phyloP scores from a whole-genome alignment of 2,329 filamentous ascomycete genomes.

The Coniochaeta sp. region DNA sequence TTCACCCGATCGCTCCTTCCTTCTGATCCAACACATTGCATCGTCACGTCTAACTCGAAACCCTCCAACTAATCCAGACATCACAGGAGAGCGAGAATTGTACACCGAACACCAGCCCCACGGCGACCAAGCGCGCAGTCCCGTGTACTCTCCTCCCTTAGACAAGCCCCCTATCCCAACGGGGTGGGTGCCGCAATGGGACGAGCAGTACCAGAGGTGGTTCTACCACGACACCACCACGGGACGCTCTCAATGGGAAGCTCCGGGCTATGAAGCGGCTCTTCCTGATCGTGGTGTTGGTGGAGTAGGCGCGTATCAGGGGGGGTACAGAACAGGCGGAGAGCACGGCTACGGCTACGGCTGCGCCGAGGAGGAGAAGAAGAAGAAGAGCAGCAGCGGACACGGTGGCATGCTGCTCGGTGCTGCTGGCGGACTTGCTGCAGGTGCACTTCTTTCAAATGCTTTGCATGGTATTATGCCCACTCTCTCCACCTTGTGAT shows the following conservation, averaged over 20 bases:
- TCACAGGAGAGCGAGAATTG: no score
- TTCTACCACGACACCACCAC: slow-evolving; percentile 51
- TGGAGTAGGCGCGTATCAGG: slow-evolving; percentile 6
- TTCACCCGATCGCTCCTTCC: no score
- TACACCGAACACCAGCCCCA: no score
- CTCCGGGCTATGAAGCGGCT: slow-evolving; percentile 19
- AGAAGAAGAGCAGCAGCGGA: slow-evolving; percentile 34
- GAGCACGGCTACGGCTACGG: no score
- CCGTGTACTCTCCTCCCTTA: slow-evolving; percentile 17
- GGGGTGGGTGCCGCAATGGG: slow-evolving; percentile 51
- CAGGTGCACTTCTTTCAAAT: slow-evolving; percentile 49
- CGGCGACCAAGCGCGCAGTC: slow-evolving; percentile 9
- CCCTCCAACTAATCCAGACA: no score
- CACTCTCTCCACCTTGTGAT: slow-evolving; percentile 15
- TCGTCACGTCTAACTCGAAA: no score
- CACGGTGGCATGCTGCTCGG: slow-evolving; percentile 46
- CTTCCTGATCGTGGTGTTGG: slow-evolving; percentile 6
- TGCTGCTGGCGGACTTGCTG: slow-evolving; percentile 49
- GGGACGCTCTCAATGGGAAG: slow-evolving; percentile 51
- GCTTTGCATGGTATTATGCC: slow-evolving; percentile 44
- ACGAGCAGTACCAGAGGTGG: slow-evolving; percentile 45
- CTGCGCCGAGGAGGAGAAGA: no score
- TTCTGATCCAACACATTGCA: no score
- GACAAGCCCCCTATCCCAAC: slow-evolving; percentile 38
- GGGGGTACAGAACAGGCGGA: slow-evolving; percentile 4